Evolutionary conservation across 352 stramenopile species (phyloP), one percentile per base, ranked within the genome.

Genomic region (Halophytophthora batemanensis): DNA sequence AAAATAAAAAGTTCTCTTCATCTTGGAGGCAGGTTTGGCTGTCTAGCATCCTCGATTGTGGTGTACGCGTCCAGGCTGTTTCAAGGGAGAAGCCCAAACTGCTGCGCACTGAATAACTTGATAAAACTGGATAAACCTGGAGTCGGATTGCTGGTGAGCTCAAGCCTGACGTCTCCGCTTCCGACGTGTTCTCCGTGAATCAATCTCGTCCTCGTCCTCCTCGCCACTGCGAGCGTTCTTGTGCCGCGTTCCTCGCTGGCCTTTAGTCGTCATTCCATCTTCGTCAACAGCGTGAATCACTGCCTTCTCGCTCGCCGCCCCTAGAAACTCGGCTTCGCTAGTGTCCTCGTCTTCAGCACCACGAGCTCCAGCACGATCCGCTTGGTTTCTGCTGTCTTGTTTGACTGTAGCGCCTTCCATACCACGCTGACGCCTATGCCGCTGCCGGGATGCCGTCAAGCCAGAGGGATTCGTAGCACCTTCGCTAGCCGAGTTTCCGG

Each of bases 111-210:
- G 25, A 31, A 31, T 31, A 31, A 8, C 33, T 17, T 14, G 11
- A 17, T 38, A 17, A 13, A 13, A 38, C 6, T 35, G 7, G 7
- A 6, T 35, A 13, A 6, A 13, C 6, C 6, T 38, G 33, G 33
- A 17, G 10, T 17, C n/a, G 33, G 2, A 29, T 40, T 39, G 44
- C 46, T 43, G 45, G 47, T 55, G 33, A 38, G 45, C 33, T 21
- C 19, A 50, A 39, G 17, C 33, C 42, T 53, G 22, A 50, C 55
- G 53, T 43, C 57, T 58, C 18, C 73, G 60, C 41, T 68, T 66
- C 21, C 57, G 50, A 18, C 61, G 69, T 31, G 42, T 61, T 64
- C 61, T 59, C 47, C 56, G 50, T 40, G 64, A 64, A 31, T 71
- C 50, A 43, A 75, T 67, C 3, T 61, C 40, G 11, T 81, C 59